Evolutionary conservation across 306 rosid genomes (phyloP).

Genomic region (Quercus parvula): DNA sequence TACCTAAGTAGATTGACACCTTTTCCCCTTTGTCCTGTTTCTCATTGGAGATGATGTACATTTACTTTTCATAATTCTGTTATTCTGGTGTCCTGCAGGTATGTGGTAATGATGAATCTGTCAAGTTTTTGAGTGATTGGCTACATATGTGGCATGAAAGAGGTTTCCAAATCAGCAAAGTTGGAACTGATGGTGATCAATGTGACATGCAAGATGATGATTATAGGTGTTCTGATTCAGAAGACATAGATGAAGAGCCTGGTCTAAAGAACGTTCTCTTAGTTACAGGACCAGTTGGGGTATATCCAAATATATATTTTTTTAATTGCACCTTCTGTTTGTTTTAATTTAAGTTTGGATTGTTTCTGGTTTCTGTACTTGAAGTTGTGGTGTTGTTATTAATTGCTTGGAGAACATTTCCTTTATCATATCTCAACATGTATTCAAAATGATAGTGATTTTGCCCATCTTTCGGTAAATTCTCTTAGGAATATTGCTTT

Average conservation of each 20-base stretch:
- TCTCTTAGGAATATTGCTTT: not conserved
- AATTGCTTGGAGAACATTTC: conserved; percentile 14
- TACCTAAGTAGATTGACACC: conserved; percentile 1
- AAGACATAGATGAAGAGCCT: conserved; percentile 36
- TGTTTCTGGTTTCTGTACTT: conserved; percentile 13
- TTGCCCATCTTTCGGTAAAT: not conserved
- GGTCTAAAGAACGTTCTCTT: conserved; percentile 62
- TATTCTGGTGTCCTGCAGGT: conserved; percentile 44
- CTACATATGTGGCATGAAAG: conserved; percentile 67
- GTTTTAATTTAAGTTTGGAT: not conserved
- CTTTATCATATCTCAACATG: not conserved
- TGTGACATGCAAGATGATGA: conserved; percentile 25
- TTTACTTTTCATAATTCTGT: not conserved
- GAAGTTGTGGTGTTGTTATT: conserved; percentile 8
- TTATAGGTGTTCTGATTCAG: conserved; percentile 42
- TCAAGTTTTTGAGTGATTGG: conserved; percentile 72
- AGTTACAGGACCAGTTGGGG: conserved; percentile 88
- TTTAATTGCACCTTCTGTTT: not conserved
- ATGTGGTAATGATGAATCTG: conserved; percentile 75
- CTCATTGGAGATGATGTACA: not conserved
- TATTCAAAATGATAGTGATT: not conserved
- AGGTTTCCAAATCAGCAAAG: conserved; percentile 36
- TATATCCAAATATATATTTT: conserved; percentile 28
- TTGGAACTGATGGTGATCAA: conserved; percentile 29
- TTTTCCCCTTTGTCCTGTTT: not conserved